These are phyloP conservation scores for Escovopsis weberi DNA, from an alignment of 2,329 filamentous ascomycete species.

Conservation along the genomic window DNA sequence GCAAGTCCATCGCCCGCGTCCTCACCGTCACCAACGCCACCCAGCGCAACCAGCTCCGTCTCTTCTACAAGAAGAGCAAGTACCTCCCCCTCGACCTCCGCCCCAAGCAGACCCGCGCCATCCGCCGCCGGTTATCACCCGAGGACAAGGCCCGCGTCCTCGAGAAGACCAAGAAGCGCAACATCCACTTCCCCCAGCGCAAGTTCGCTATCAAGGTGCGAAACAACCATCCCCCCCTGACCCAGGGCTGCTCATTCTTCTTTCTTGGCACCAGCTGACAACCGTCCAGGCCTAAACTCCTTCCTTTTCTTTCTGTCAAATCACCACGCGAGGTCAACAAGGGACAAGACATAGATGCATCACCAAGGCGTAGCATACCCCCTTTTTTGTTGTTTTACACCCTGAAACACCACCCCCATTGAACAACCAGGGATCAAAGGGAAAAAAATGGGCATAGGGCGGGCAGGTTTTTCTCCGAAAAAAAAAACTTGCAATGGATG, in stretches of 20 bases:
- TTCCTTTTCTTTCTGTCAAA: neutral
- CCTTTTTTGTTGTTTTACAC: too few species aligned
- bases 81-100: slow-evolving; percentile 97
- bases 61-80: slow-evolving; percentile 99
- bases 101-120: slow-evolving; percentile 94
- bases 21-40: slow-evolving; percentile 99
- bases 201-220: slow-evolving; percentile 97
- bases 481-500: too few species aligned
- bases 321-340: neutral
- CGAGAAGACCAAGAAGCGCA: slow-evolving; percentile 94
- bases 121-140: slow-evolving; percentile 86
- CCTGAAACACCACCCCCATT: too few species aligned
- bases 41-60: slow-evolving; percentile 91
- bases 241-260: slow-evolving; percentile 1
- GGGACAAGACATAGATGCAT: neutral
- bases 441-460: too few species aligned
- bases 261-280: too few species aligned
- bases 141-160: slow-evolving; percentile 75
- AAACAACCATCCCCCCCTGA: slow-evolving; percentile 9
- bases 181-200: slow-evolving; percentile 92
- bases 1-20: slow-evolving; percentile 98
- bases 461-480: too few species aligned
- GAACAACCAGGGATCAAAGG: too few species aligned
- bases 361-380: too few species aligned
- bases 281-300: slow-evolving; percentile 3